These are phyloP conservation scores for Penicillium psychrofluorescens DNA, from an alignment of 495 filamentous ascomycete genomes.

Conservation along the genomic window DNA sequence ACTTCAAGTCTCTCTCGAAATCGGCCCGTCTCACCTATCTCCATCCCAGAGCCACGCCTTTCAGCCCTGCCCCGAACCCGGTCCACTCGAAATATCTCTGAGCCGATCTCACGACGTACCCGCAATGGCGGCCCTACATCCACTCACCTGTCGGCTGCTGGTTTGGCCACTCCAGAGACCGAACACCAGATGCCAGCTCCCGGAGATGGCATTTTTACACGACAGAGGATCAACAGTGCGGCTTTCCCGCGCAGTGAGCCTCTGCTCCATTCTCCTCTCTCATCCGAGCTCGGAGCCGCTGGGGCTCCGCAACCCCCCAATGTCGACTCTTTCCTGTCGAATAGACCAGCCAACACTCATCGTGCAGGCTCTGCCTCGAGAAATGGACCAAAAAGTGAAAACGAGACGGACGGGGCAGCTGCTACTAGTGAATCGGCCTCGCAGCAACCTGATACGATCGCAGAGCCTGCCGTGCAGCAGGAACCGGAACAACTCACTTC, in stretches of 20 bases:
- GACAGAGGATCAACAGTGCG: constrained; percentile 29
- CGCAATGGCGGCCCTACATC: constrained; percentile 21
- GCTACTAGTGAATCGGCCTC: constrained; percentile 9
- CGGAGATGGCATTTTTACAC: constrained; percentile 20
- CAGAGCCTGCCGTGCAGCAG: constrained; percentile 15
- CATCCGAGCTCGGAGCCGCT: constrained; percentile 26
- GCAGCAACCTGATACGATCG: constrained; percentile 11
- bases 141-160: constrained; percentile 23
- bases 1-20: constrained; percentile 25
- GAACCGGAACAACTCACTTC: constrained; percentile 17
- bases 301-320: constrained; percentile 6
- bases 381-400: constrained; percentile 4
- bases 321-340: constrained; percentile 4
- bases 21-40: constrained; percentile 51
- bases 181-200: constrained; percentile 24
- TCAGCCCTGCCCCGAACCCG: constrained; percentile 20
- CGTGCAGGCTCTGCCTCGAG: constrained; percentile 2
- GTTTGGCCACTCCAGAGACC: constrained; percentile 39
- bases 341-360: constrained; percentile 6
- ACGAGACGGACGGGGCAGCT: constrained; percentile 2
- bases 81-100: constrained; percentile 24
- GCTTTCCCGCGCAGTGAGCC: constrained; percentile 27
- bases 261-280: constrained; percentile 29
- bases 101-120: constrained; percentile 26
- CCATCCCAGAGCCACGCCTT: constrained; percentile 52